phyloP scores from a whole-genome alignment of 2,329 filamentous ascomycete species.

The Trichoderma sp. region DNA sequence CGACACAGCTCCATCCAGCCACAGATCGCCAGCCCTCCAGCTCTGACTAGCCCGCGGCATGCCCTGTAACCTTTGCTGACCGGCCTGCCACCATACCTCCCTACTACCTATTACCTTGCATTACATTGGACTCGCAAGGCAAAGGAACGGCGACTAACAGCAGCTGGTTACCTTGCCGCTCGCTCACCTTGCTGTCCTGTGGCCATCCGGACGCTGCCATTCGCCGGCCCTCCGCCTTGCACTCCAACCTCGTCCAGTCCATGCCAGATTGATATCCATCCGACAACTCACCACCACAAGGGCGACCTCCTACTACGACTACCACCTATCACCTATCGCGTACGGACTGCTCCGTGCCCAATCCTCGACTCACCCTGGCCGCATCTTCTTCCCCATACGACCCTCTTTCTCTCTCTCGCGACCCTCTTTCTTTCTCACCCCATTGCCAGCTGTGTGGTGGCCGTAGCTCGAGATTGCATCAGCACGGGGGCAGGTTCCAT shows the following conservation, averaged over 20 bases:
- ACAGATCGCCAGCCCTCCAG: neutral
- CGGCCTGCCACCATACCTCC: constrained; percentile 4
- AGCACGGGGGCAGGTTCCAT: constrained; percentile 29
- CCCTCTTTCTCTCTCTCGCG: constrained; percentile 15
- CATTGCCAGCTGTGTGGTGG: constrained; percentile 26
- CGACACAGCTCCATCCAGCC: constrained; percentile 16
- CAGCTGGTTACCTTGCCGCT: constrained; percentile 23
- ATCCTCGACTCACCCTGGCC: constrained; percentile 14
- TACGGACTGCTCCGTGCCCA: constrained; percentile 16
- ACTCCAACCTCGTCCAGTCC: neutral
- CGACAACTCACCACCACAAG: neutral
- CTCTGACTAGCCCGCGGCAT: constrained; percentile 7
- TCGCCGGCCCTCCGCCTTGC: constrained; percentile 21
- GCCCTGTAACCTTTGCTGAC: constrained; percentile 26
- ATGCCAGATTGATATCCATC: constrained; percentile 11
- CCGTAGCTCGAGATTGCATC: constrained; percentile 27
- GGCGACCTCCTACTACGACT: neutral
- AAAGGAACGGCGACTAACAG: neutral
- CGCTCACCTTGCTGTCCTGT: constrained; percentile 18
- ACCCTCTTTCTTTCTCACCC: constrained; percentile 11
- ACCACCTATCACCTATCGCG: neutral
- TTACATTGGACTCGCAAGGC: constrained; percentile 4
- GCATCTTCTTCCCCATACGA: constrained; percentile 24
- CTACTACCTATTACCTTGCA: neutral
- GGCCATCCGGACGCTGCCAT: constrained; percentile 18